Percentiles rank a stretch among this genome's conserved stretches.
These are phyloP conservation scores for Hemisphaericaspora subhashii DNA, from an alignment of 1,139 yeast species.

Conservation along the genomic window DNA sequence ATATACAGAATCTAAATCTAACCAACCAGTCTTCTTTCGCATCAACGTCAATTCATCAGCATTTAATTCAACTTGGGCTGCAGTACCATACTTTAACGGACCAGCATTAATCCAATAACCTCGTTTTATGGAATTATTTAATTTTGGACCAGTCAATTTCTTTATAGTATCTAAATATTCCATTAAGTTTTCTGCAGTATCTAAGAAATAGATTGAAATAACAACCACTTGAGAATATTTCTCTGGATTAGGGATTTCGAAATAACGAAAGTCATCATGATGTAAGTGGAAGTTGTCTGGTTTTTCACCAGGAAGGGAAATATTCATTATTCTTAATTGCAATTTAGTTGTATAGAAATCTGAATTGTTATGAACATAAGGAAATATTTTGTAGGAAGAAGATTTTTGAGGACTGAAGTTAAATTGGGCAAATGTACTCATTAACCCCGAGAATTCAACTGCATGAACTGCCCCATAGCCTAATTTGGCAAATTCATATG, in stretches of 20 bases:
- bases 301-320: slow-evolving; percentile 30
- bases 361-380: slow-evolving; percentile 73
- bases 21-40: slow-evolving; percentile 64
- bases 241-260: slow-evolving; percentile 28
- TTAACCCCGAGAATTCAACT: slow-evolving; percentile 69
- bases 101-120: slow-evolving; percentile 84
- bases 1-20: slow-evolving; percentile 26
- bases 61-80: slow-evolving; percentile 75
- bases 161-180: slow-evolving; percentile 68
- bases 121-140: slow-evolving; percentile 23
- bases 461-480: slow-evolving; percentile 55
- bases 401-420: slow-evolving; percentile 31
- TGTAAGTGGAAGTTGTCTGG: slow-evolving; percentile 53
- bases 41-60: slow-evolving; percentile 59
- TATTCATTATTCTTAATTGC: slow-evolving; percentile 51
- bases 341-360: slow-evolving; percentile 53
- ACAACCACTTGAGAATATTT: slow-evolving; percentile 53
- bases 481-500: slow-evolving; percentile 56
- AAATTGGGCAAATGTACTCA: slow-evolving; percentile 65
- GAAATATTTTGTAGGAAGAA: slow-evolving; percentile 47
- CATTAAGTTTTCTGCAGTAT: slow-evolving; percentile 82
- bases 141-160: slow-evolving; percentile 40
- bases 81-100: slow-evolving; percentile 85
- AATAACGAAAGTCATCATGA: slow-evolving; percentile 66
- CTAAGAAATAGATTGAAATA: slow-evolving; percentile 75